Evolutionary conservation across 441 rosid species (phyloP).

Genomic region (Euphorbia schlechtendalii): DNA sequence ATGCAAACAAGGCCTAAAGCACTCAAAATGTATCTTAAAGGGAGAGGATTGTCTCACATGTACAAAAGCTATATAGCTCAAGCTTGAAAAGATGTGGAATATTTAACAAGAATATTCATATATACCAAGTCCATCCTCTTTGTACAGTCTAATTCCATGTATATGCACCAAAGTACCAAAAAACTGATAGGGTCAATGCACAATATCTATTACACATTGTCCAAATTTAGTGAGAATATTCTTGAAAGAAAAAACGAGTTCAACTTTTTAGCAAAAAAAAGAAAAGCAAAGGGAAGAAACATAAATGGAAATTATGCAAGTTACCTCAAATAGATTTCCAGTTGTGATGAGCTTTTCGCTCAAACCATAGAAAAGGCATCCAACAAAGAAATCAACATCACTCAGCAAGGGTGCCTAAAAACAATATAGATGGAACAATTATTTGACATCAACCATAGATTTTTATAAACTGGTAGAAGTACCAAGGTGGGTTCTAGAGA

Average conservation of each 20-base stretch:
- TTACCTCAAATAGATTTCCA: conserved; percentile 80
- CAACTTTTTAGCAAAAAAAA: background rate
- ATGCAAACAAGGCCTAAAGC: too few relatives aligned
- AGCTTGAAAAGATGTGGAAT: too few relatives aligned
- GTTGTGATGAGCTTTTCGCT: conserved; percentile 53
- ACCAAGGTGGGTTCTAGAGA: background rate
- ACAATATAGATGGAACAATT: too few relatives aligned
- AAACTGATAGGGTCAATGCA: background rate
- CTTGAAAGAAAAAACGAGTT: background rate
- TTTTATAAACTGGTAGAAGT: conserved; percentile 6
- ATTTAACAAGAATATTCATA: too few relatives aligned
- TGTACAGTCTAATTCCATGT: background rate
- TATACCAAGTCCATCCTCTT: background rate
- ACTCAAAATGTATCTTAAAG: too few relatives aligned
- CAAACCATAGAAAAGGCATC: conserved; percentile 76
- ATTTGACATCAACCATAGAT: background rate
- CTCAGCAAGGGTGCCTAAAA: conserved; percentile 52
- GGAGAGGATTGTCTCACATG: too few relatives aligned
- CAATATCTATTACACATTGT: background rate
- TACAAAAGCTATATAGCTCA: too few relatives aligned
- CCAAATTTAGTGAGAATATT: background rate
- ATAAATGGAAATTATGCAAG: conserved; percentile 18
- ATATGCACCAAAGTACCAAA: background rate
- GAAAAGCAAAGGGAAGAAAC: background rate
- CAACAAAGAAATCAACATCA: conserved; percentile 55